Conservation (phyloP, 2,329 filamentous ascomycete genomes). For the Myriosclerotinia duriaeana region DNA sequence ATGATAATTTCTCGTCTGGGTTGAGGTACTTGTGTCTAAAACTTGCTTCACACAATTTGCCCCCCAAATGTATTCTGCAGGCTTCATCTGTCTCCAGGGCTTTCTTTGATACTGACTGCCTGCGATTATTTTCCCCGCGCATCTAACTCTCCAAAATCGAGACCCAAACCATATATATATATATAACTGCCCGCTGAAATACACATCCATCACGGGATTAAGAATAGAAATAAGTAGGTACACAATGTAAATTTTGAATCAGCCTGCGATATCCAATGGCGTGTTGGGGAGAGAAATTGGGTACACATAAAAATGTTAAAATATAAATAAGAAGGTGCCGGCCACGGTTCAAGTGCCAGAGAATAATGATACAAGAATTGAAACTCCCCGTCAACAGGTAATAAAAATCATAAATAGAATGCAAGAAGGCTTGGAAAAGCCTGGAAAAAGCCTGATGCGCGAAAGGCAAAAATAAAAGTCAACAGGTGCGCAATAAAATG, state of each 20-base stretch:
- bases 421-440: background rate
- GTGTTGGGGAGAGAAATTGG: constrained; percentile 3
- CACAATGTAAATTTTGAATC: constrained; percentile 8
- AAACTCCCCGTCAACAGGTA: constrained; percentile 15
- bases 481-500: constrained; percentile 19
- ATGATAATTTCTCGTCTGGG: constrained; percentile 6
- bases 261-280: constrained; percentile 8
- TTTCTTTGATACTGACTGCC: background rate
- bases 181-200: constrained; percentile 19
- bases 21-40: background rate
- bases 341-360: background rate
- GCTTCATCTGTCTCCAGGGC: background rate
- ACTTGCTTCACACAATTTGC: background rate
- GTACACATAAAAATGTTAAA: background rate
- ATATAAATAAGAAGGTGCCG: background rate
- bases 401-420: constrained; percentile 22
- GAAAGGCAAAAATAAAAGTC: background rate
- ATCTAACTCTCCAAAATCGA: background rate
- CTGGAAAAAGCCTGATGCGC: background rate
- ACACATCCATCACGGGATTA: constrained; percentile 14
- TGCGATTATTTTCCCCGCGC: background rate
- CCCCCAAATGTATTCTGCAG: background rate
- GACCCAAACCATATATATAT: constrained; percentile 20
- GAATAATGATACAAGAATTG: constrained; percentile 21
- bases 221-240: constrained; percentile 20